These are phyloP conservation scores for Waltergamsia citrina DNA, from an alignment of 2,329 filamentous ascomycete genomes.

Conservation along the genomic window DNA sequence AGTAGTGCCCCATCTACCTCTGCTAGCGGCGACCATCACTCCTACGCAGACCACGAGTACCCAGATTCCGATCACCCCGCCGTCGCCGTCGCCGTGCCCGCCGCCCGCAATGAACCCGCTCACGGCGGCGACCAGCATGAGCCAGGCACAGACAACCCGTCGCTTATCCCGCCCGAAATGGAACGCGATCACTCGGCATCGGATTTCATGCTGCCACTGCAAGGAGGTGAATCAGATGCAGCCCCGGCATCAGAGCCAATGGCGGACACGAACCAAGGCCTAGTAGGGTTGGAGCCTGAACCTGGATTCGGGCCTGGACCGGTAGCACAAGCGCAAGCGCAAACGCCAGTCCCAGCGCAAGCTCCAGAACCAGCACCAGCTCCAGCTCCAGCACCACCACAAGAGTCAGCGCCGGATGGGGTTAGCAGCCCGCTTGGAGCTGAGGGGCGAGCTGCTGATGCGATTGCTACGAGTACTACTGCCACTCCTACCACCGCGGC, in stretches of 20 bases:
- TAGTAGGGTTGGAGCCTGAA: background rate
- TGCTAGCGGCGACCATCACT: background rate
- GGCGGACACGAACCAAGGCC: background rate
- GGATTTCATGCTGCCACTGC: background rate
- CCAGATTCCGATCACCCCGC: background rate
- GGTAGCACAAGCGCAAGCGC: no score
- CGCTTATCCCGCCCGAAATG: background rate
- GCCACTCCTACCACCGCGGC: background rate
- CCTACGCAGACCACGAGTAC: background rate
- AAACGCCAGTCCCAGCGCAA: background rate
- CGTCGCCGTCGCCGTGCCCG: background rate
- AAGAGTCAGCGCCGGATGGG: no score
- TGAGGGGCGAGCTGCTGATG: no score
- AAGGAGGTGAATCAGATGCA: background rate
- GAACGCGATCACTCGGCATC: no score
- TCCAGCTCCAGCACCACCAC: background rate
- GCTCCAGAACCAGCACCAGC: conserved; percentile 1
- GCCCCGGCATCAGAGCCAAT: background rate
- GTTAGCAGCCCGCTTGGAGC: no score
- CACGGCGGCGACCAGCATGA: background rate
- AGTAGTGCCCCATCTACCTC: background rate
- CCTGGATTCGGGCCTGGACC: background rate
- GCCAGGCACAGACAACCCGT: background rate
- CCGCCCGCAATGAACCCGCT: background rate
- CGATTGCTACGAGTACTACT: no score